Evolutionary conservation across 441 rosid species (phyloP).

Genomic region (Brassica balearica): DNA sequence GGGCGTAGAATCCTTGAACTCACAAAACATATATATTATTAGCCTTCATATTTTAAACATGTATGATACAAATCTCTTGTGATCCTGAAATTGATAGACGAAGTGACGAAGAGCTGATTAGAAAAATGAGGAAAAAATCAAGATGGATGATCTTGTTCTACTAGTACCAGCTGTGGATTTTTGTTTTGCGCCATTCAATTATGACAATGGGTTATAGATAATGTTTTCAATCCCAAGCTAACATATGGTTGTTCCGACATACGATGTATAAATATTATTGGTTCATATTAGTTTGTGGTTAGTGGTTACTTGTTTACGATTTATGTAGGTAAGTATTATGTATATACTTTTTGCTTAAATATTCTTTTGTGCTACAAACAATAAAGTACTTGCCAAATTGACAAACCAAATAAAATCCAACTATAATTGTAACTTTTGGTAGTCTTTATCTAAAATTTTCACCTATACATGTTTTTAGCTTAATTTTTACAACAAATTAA

Average conservation of each 20-base stretch:
- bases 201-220: constrained; percentile 8
- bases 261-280: not conserved
- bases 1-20: not conserved
- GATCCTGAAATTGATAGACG: not conserved
- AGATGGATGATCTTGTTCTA: not conserved
- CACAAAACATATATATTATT: not conserved
- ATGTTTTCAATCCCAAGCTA: constrained; percentile 12
- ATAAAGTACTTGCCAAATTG: not conserved
- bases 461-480: not conserved
- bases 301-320: not conserved
- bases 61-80: not conserved
- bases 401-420: not conserved
- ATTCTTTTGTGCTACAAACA: not conserved
- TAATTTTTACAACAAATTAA: not conserved
- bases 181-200: not conserved
- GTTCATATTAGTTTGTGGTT: not conserved
- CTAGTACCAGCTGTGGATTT: not conserved
- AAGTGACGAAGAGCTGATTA: not conserved
- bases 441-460: not conserved
- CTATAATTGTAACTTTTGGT: too few relatives aligned
- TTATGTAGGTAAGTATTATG: not conserved
- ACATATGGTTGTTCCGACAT: constrained; percentile 29
- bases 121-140: not conserved
- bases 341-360: not conserved
- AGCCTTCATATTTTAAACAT: not conserved